Evolutionary conservation across 495 filamentous ascomycete genomes (phyloP).

Genomic region (Aspergillus sclerotiicarbonarius): DNA sequence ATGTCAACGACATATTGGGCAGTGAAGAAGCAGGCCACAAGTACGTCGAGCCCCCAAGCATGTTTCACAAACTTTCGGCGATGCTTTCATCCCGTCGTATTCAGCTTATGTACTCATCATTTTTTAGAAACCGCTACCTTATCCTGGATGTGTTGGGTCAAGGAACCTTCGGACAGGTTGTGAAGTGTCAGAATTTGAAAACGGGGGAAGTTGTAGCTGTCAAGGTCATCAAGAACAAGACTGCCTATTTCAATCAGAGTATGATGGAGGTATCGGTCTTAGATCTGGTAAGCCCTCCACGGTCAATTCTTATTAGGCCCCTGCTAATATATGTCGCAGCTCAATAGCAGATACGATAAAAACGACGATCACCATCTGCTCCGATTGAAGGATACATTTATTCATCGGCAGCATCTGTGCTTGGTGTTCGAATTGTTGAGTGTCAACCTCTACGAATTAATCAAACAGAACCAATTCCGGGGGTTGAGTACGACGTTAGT

Average conservation of each 20-base stretch:
- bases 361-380: constrained; percentile 98
- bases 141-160: constrained; percentile 98
- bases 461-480: constrained; percentile 99
- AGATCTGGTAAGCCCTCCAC: constrained; percentile 68
- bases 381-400: constrained; percentile 96
- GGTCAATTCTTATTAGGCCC: neutral
- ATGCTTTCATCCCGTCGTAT: neutral
- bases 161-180: constrained; percentile 98
- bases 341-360: constrained; percentile 98
- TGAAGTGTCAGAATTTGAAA: constrained; percentile 98
- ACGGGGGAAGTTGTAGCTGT: constrained; percentile 98
- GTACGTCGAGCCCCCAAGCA: constrained; percentile 48
- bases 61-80: neutral
- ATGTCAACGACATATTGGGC: constrained; percentile 97
- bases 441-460: constrained; percentile 97
- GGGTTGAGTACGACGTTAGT: constrained; percentile 97
- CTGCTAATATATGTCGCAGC: constrained; percentile 50
- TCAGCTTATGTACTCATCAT: neutral
- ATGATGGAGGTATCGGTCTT: constrained; percentile 99
- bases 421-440: constrained; percentile 96
- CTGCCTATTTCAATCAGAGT: constrained; percentile 99
- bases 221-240: constrained; percentile 99
- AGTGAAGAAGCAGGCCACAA: constrained; percentile 98
- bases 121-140: constrained; percentile 86
- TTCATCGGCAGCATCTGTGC: constrained; percentile 96